phyloP scores from a whole-genome alignment of 345 rosid species.

The Aegle marmelos region DNA sequence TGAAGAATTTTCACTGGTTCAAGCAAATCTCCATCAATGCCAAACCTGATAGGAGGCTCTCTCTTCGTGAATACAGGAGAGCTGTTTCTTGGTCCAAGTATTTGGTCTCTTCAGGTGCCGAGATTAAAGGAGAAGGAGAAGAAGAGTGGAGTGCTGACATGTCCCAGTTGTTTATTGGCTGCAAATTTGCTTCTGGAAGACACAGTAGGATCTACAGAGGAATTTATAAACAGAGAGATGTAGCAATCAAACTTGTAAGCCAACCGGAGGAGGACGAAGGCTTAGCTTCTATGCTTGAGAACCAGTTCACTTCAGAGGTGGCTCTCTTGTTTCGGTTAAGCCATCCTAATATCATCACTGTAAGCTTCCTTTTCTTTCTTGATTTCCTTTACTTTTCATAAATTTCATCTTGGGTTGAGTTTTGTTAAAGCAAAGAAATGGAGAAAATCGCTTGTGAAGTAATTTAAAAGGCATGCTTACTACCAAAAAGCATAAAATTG shows the following conservation, averaged over 20 bases:
- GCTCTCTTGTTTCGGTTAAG: conserved; percentile 54
- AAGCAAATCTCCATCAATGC: conserved; percentile 54
- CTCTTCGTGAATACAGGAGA: conserved; percentile 65
- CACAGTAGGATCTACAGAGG: conserved; percentile 85
- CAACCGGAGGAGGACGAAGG: conserved; percentile 74
- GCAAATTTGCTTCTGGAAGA: conserved; percentile 69
- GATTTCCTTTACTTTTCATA: neutral
- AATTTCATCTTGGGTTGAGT: neutral
- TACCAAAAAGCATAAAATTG: conserved; percentile 1
- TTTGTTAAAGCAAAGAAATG: conserved; percentile 10
- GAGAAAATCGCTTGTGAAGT: neutral
- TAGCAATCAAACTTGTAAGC: conserved; percentile 71
- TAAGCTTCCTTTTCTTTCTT: conserved; percentile 27
- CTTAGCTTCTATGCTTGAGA: conserved; percentile 57
- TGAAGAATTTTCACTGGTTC: conserved; percentile 61
- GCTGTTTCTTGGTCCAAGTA: conserved; percentile 84
- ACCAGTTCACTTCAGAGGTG: conserved; percentile 73
- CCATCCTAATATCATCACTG: conserved; percentile 69
- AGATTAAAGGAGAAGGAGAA: conserved; percentile 68
- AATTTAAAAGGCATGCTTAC: neutral
- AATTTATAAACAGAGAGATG: conserved; percentile 63
- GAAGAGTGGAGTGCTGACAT: conserved; percentile 76
- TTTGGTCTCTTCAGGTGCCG: conserved; percentile 72
- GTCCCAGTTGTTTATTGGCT: conserved; percentile 68
- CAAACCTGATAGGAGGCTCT: conserved; percentile 49